phyloP scores from a whole-genome alignment of 768 basidiomycete genomes.

The Tricholoma bakamatsutake region DNA sequence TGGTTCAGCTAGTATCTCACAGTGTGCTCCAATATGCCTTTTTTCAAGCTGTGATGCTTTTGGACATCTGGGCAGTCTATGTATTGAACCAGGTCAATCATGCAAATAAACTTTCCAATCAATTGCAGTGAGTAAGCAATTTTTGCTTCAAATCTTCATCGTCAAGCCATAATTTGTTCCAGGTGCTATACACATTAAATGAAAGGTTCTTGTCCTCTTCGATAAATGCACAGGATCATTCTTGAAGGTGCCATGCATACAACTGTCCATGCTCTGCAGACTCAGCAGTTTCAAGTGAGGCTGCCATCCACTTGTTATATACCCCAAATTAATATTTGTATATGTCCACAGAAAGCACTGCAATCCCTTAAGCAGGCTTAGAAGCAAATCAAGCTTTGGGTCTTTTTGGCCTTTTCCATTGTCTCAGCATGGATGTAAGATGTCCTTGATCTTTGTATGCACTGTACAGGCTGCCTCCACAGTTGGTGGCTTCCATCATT shows the following conservation, averaged over 20 bases:
- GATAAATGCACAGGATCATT: not conserved
- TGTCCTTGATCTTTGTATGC: not conserved
- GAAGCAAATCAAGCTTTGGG: conserved; percentile 2
- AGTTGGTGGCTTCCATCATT: not conserved
- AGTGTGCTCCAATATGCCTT: conserved; percentile 14
- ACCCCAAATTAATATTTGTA: not conserved
- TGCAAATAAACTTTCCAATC: conserved; percentile 5
- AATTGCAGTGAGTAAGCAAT: not conserved
- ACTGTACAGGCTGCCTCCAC: not conserved
- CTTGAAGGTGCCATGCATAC: not conserved
- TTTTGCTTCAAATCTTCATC: not conserved
- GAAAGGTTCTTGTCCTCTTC: not conserved
- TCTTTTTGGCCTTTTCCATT: conserved; percentile 3
- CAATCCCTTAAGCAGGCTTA: conserved; percentile 1
- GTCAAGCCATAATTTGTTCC: not conserved
- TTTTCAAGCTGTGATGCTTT: conserved; percentile 6
- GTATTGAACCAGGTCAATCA: conserved; percentile 8
- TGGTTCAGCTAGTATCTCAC: conserved; percentile 26
- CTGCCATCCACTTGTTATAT: not conserved
- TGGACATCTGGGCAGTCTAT: conserved; percentile 4
- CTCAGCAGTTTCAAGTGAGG: not conserved
- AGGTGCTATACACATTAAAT: not conserved
- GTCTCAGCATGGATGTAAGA: conserved; percentile 1
- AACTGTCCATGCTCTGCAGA: not conserved
- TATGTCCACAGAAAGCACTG: not conserved